Conservation (phyloP, 495 filamentous ascomycete species). For the Chaetomidium leptoderma region DNA sequence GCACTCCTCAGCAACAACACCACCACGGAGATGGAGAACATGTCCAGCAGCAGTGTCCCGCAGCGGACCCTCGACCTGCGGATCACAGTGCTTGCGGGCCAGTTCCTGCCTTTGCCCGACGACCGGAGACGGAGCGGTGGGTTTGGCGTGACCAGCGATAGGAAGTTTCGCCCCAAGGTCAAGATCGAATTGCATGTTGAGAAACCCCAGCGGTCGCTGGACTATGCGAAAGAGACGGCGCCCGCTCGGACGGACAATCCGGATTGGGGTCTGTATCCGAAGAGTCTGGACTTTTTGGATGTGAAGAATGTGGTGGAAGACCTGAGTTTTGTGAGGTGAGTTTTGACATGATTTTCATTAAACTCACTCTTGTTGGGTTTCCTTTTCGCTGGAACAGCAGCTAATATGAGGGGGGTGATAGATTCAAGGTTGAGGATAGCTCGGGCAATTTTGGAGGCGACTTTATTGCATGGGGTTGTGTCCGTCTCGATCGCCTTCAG, state of each 20-base stretch:
- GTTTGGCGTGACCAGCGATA: slow-evolving; percentile 28
- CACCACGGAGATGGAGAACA: slow-evolving; percentile 17
- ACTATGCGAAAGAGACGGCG: slow-evolving; percentile 33
- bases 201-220: slow-evolving; percentile 40
- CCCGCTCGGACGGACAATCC: slow-evolving; percentile 39
- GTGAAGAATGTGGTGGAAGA: slow-evolving; percentile 41
- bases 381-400: background rate
- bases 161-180: slow-evolving; percentile 45
- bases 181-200: slow-evolving; percentile 80
- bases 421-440: slow-evolving; percentile 80
- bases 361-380: no score
- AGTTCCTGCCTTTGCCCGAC: slow-evolving; percentile 38
- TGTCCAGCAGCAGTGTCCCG: slow-evolving; percentile 19
- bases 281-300: slow-evolving; percentile 36
- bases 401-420: slow-evolving; percentile 24
- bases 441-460: slow-evolving; percentile 47
- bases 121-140: slow-evolving; percentile 17
- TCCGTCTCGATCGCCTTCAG: slow-evolving; percentile 76
- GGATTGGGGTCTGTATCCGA: slow-evolving; percentile 33
- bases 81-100: slow-evolving; percentile 45
- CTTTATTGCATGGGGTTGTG: slow-evolving; percentile 79
- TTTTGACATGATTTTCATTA: background rate
- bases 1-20: slow-evolving; percentile 39
- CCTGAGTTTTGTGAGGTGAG: slow-evolving; percentile 49
- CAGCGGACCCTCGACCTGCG: slow-evolving; percentile 36